Conservation (phyloP, 2,329 filamentous ascomycete genomes). For the Penicillium sp. region DNA sequence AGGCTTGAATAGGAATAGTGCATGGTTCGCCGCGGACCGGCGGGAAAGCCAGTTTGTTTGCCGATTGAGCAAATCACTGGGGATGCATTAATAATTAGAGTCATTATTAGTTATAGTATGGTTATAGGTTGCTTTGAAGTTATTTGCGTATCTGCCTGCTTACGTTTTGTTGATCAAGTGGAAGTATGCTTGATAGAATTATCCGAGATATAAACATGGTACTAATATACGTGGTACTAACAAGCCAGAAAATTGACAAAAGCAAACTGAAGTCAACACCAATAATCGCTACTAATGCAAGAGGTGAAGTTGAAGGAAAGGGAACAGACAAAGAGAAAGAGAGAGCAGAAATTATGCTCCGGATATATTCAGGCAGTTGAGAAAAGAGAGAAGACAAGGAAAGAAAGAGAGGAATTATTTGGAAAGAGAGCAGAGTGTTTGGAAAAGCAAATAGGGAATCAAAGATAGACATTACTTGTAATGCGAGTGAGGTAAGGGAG, state of each 20-base stretch:
- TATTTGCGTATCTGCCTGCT: slow-evolving; percentile 50
- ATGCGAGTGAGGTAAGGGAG: background rate
- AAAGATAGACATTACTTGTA: slow-evolving; percentile 9
- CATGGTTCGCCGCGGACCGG: slow-evolving; percentile 12
- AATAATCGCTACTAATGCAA: slow-evolving; percentile 33
- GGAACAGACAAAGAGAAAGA: too few species aligned
- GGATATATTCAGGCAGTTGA: slow-evolving; percentile 6
- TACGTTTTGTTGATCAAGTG: background rate
- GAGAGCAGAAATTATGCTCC: background rate
- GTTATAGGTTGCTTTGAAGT: too few species aligned
- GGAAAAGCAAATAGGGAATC: slow-evolving; percentile 4
- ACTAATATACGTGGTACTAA: background rate
- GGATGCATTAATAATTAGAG: slow-evolving; percentile 61
- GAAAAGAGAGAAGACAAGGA: background rate
- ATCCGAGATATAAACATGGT: background rate
- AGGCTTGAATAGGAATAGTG: background rate
- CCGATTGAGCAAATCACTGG: slow-evolving; percentile 6
- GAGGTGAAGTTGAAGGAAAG: background rate
- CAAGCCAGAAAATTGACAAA: background rate
- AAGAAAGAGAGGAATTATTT: background rate
- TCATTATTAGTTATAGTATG: too few species aligned
- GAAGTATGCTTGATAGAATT: background rate
- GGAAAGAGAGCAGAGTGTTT: background rate
- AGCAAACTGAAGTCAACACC: background rate
- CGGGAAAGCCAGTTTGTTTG: background rate